Evolutionary conservation across 441 rosid species (phyloP).

Genomic region (Gossypium trilobum): DNA sequence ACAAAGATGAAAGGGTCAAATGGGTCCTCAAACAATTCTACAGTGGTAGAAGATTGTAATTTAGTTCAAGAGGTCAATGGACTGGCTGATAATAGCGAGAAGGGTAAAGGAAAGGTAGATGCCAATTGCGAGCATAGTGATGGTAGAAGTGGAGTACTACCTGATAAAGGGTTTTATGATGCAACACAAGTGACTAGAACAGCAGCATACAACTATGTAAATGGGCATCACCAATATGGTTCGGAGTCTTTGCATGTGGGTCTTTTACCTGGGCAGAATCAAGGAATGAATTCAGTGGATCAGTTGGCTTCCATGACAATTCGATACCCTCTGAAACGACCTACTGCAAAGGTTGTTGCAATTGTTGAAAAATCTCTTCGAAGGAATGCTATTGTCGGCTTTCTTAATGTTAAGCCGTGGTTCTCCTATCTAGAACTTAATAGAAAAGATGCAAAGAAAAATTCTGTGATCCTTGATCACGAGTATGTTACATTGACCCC

Average conservation of each 20-base stretch:
- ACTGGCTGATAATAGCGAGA: slow-evolving; percentile 20
- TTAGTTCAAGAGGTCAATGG: slow-evolving; percentile 26
- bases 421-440: slow-evolving; percentile 30
- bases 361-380: slow-evolving; percentile 53
- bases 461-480: slow-evolving; percentile 25
- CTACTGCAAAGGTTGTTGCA: slow-evolving; percentile 75
- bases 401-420: slow-evolving; percentile 67
- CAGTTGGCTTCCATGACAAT: slow-evolving; percentile 45
- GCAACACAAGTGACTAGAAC: slow-evolving; percentile 20
- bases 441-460: slow-evolving; percentile 33
- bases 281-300: slow-evolving; percentile 33
- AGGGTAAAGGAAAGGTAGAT: slow-evolving; percentile 30
- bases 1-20: slow-evolving; percentile 69
- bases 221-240: slow-evolving; percentile 25
- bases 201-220: slow-evolving; percentile 14
- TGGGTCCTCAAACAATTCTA: slow-evolving; percentile 27
- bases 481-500: slow-evolving; percentile 55
- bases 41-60: slow-evolving; percentile 27
- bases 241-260: slow-evolving; percentile 22
- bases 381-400: slow-evolving; percentile 63
- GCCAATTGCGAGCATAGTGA: slow-evolving; percentile 20
- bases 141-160: slow-evolving; percentile 15
- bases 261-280: slow-evolving; percentile 25
- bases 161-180: slow-evolving; percentile 20
- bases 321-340: slow-evolving; percentile 60